phyloP scores from a whole-genome alignment of 2,329 filamentous ascomycete species.

The Stachybotrys echinatus region DNA sequence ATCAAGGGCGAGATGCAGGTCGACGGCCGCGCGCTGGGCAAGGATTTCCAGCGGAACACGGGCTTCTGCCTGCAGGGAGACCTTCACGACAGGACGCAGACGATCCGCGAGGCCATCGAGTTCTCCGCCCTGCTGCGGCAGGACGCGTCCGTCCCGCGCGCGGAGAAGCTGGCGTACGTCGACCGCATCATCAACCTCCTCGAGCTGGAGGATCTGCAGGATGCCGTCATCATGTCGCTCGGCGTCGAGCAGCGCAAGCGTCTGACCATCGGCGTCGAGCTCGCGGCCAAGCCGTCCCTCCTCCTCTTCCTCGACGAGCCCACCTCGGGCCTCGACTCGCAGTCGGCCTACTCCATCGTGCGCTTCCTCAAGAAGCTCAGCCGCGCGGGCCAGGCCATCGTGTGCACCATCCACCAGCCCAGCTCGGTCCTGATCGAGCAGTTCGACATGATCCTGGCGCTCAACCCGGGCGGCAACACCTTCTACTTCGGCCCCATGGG shows the following conservation, averaged over 20 bases:
- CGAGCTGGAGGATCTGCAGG: slow-evolving; percentile 58
- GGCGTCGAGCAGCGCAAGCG: slow-evolving; percentile 52
- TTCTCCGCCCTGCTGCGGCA: slow-evolving; percentile 62
- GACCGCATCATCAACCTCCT: slow-evolving; percentile 60
- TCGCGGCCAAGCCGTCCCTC: slow-evolving; percentile 50
- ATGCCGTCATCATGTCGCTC: slow-evolving; percentile 54
- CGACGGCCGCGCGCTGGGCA: slow-evolving; percentile 61
- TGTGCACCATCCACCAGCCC: slow-evolving; percentile 56
- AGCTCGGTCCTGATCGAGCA: slow-evolving; percentile 46
- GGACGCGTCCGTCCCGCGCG: slow-evolving; percentile 43
- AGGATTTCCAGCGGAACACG: slow-evolving; percentile 72
- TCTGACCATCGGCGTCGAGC: slow-evolving; percentile 48
- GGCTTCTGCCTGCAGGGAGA: slow-evolving; percentile 62
- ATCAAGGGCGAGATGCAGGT: slow-evolving; percentile 73
- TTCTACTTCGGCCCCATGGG: slow-evolving; percentile 52
- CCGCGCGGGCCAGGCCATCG: slow-evolving; percentile 50
- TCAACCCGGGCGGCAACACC: slow-evolving; percentile 44
- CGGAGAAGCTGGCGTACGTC: slow-evolving; percentile 61
- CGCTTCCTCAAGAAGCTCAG: slow-evolving; percentile 54
- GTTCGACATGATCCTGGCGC: slow-evolving; percentile 48
- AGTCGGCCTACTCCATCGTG: slow-evolving; percentile 53
- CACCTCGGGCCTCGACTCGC: slow-evolving; percentile 49
- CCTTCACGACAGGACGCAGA: slow-evolving; percentile 57
- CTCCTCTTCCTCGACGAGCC: slow-evolving; percentile 59
- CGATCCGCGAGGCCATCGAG: slow-evolving; percentile 58